Base-by-base conservation (phyloP, 2,329 filamentous ascomycete species). In the Paracorniculantispora psalliotae region DNA sequence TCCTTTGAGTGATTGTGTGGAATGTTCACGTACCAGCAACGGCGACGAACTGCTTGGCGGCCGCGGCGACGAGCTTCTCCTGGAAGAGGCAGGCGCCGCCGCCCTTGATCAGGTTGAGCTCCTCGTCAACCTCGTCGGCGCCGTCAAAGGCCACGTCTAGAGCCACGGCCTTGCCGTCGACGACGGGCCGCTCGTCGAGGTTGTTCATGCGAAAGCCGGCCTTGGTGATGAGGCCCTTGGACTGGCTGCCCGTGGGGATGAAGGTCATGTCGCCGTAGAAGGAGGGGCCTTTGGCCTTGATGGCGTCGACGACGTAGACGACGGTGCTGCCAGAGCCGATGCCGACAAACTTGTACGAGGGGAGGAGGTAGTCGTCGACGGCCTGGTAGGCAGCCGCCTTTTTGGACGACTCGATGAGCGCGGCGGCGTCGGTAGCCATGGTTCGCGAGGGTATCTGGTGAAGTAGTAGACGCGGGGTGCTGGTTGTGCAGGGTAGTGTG, bases 1-100 rank as follows among this genome's bases (percentile, higher is more conserved):
- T 25, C 41, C 25, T 30, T 54, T 41, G 21, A 49, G 25, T n/a
- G 30, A 37, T 33, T 26, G n/a, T 39, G 46, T n/a, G 35, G 46
- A 46, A 26, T 9, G n/a, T n/a, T n/a, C 26, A 73, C 81, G 68
- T 74, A 90, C 87, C 88, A 59, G 91, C 91, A 60, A 96, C 91
- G 67, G 90, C 93, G 63, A 97, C 81, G 69, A 97, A 96, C 70
- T 90, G 90, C 74, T 86, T 89, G 3, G 91, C 88, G 52, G 89
- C 84, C 61, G 91, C 85, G 5, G 92, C 92, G 4, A 99, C 92
- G 37, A 99, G 81, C 79, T 99, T 99, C 77, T 99, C 94, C 74
- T 97, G 94, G 78, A 96, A 96, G 59, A 97, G 77, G 75, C 94
- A 99, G n/a, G 92, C 94, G 60, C 94, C 94, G 52, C 94, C 94